Conservation (phyloP, 192 early-diverging fungal genomes). For the Coemansia sp. region DNA sequence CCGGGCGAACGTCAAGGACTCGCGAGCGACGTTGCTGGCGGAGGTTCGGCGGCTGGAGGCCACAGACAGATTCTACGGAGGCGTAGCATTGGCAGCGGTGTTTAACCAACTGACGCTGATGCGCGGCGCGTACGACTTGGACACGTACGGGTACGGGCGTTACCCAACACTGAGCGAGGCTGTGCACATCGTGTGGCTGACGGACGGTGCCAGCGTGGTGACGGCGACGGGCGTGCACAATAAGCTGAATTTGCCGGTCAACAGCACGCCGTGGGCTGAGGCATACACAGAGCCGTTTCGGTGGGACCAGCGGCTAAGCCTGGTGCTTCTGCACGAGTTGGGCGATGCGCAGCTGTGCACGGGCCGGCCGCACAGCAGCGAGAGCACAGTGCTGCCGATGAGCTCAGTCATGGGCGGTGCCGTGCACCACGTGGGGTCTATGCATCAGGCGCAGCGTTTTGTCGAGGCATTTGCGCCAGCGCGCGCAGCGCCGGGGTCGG, state of each 20-base stretch:
- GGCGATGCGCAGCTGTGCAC: conserved; percentile 30
- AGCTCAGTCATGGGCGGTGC: conserved; percentile 71
- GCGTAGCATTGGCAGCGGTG: conserved; percentile 60
- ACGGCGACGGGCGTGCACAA: conserved; percentile 46
- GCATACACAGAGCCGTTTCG: conserved; percentile 76
- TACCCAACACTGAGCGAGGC: conserved; percentile 66
- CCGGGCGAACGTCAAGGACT: conserved; percentile 55
- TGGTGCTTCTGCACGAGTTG: conserved; percentile 62
- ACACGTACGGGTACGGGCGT: conserved; percentile 71
- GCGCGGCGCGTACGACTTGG: conserved; percentile 61
- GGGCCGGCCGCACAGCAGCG: conserved; percentile 46
- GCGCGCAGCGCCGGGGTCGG: conserved; percentile 12
- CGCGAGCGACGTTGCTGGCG: conserved; percentile 56
- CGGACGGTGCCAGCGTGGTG: conserved; percentile 67
- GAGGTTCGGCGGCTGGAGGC: conserved; percentile 66
- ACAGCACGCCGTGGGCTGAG: conserved; percentile 62
- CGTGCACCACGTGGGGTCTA: conserved; percentile 52
- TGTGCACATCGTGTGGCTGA: conserved; percentile 76
- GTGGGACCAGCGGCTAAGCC: conserved; percentile 77
- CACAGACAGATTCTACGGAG: conserved; percentile 68
- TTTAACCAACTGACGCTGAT: conserved; percentile 72
- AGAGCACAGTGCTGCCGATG: conserved; percentile 63
- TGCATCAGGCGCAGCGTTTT: conserved; percentile 62
- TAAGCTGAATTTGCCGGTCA: conserved; percentile 68
- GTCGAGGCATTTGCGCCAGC: conserved; percentile 59